Evolutionary conservation across 495 filamentous ascomycete genomes (phyloP).

Genomic region (Podospora fimiseda): DNA sequence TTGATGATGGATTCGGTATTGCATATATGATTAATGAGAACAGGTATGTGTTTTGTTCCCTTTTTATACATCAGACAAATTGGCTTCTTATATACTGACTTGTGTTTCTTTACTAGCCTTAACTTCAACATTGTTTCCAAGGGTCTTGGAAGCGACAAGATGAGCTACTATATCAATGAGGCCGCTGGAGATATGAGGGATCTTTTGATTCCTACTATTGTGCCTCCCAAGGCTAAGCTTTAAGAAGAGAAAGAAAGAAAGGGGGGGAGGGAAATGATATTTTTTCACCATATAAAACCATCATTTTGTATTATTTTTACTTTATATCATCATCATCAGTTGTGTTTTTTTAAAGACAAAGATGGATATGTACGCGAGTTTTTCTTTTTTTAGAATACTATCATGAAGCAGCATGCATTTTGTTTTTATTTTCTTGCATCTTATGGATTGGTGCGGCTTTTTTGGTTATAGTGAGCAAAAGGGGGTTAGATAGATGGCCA

Average conservation of each 20-base stretch:
- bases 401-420: too few relatives aligned
- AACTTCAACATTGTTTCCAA: slow-evolving; percentile 99
- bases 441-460: too few relatives aligned
- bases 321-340: too few relatives aligned
- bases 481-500: too few relatives aligned
- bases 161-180: slow-evolving; percentile 92
- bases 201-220: slow-evolving; percentile 74
- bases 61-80: background rate
- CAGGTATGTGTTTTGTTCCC: slow-evolving; percentile 36
- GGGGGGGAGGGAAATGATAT: background rate
- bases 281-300: too few relatives aligned
- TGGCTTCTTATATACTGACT: background rate
- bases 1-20: slow-evolving; percentile 93
- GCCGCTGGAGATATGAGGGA: slow-evolving; percentile 87
- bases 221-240: slow-evolving; percentile 84
- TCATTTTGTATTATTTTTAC: too few relatives aligned
- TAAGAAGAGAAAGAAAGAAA: slow-evolving; percentile 34
- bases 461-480: too few relatives aligned
- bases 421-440: too few relatives aligned
- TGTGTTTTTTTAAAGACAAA: too few relatives aligned
- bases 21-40: slow-evolving; percentile 99
- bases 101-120: slow-evolving; percentile 47
- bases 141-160: slow-evolving; percentile 79
- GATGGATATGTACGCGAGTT: too few relatives aligned
- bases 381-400: too few relatives aligned